Percentiles rank a stretch among this genome's conserved stretches.
phyloP scores from a whole-genome alignment of 2,329 filamentous ascomycete genomes.

The Colletotrichum melonis region DNA sequence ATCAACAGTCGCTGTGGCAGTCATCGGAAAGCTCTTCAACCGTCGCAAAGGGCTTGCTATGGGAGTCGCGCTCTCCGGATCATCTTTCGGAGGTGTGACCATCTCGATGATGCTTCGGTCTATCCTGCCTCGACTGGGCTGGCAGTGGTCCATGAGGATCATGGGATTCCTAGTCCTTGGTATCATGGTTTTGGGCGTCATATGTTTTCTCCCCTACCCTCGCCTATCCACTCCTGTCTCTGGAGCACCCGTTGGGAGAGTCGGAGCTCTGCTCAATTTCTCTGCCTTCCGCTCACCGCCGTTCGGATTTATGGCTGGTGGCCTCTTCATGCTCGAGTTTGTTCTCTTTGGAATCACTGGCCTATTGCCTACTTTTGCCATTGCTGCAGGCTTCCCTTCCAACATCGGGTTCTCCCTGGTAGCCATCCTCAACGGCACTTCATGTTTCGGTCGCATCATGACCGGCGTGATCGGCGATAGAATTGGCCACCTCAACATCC shows the following conservation, averaged over 20 bases:
- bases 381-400: constrained; percentile 45
- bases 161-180: constrained; percentile 44
- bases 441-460: constrained; percentile 54
- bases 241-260: background rate
- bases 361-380: constrained; percentile 58
- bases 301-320: constrained; percentile 53
- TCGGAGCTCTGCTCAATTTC: constrained; percentile 46
- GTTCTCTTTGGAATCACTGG: constrained; percentile 60
- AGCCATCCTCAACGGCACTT: constrained; percentile 55
- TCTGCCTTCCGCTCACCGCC: constrained; percentile 52
- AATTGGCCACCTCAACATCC: constrained; percentile 58
- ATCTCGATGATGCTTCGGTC: constrained; percentile 48
- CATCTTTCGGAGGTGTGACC: constrained; percentile 43
- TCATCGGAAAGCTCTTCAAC: constrained; percentile 45
- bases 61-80: constrained; percentile 40
- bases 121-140: constrained; percentile 44
- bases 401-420: constrained; percentile 56
- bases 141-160: constrained; percentile 48
- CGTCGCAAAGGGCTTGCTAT: constrained; percentile 40
- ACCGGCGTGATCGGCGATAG: constrained; percentile 56
- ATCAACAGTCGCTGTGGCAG: constrained; percentile 47
- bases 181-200: constrained; percentile 40
- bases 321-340: constrained; percentile 59
- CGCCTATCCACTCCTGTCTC: constrained; percentile 32
- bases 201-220: constrained; percentile 49